These are phyloP conservation scores for Elsinoe perseae DNA, from an alignment of 2,329 filamentous ascomycete species.

Conservation along the genomic window DNA sequence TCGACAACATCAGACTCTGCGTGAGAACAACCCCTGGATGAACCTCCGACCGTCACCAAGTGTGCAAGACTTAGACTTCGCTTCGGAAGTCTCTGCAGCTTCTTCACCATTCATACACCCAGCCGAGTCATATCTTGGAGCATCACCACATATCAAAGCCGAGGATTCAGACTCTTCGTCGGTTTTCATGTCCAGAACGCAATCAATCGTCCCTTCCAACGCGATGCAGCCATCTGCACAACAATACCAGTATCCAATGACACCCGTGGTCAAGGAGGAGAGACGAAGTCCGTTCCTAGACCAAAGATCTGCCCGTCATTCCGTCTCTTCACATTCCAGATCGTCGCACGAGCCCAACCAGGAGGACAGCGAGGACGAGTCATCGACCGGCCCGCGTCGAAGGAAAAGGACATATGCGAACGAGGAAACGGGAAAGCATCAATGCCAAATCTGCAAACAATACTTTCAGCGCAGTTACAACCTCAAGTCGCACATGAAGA, in stretches of 20 bases:
- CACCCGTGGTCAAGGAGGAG: conserved; percentile 1
- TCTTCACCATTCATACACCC: conserved; percentile 2
- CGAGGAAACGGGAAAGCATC: conserved; percentile 61
- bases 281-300: not conserved
- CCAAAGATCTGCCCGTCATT: not conserved
- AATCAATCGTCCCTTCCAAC: not conserved
- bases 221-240: not conserved
- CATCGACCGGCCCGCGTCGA: conserved; percentile 7
- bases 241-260: conserved; percentile 2
- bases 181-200: conserved; percentile 5
- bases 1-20: not conserved
- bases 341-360: not conserved
- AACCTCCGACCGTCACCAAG: not conserved
- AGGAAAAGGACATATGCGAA: conserved; percentile 31
- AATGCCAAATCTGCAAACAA: conserved; percentile 67
- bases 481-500: conserved; percentile 78
- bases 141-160: conserved; percentile 13
- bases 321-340: conserved; percentile 3
- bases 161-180: conserved; percentile 11
- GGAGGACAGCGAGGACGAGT: not conserved
- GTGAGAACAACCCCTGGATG: not conserved
- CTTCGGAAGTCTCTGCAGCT: conserved; percentile 11
- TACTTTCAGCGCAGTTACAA: conserved; percentile 80
- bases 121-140: not conserved
- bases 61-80: conserved; percentile 10